Evolutionary conservation across 345 rosid species (phyloP), one percentile per base, ranked within the genome.

Genomic region (Odontarrhena argentea): DNA sequence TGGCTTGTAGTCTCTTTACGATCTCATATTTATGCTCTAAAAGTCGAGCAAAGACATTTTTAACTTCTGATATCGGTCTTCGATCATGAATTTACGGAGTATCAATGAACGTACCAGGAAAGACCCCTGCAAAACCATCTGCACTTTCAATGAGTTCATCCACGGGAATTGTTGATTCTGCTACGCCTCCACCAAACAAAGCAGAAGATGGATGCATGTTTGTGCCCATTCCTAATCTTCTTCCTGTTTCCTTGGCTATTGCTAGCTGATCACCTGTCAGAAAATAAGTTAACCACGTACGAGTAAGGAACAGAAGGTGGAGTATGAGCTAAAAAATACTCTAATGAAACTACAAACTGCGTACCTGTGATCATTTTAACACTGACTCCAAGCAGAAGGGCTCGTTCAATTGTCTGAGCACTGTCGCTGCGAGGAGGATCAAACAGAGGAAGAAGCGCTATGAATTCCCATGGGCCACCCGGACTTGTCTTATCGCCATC

Each of bases 161-260:
- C 41, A 66, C 32, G 5, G 79, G 74, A 59, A 77, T 62, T 61
- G 77, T 69, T 4, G 7, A 32, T 32, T 32, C 36, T 32, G 36
- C 36, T 32, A 4, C 36, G 36, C 7, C 36, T 32, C 36, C 36
- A 32, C 36, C 36, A 32, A 32, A 32, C 36, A 32, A 32, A 32
- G 36, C 36, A 5, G 92, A 81, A 40, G 89, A 79, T 1, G 95
- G 98, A 57, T 92, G 87, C 96, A 92, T 89, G 79, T 92, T 92
- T 45, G 92, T 80, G 2, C 98, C 89, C 89, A 83, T 85, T 65
- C 87, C 89, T 68, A 85, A 87, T 52, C 84, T 76, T 70, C 88
- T 77, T 55, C 88, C 89, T 8, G 87, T 84, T 73, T 84, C 87
- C 71, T 86, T 84, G 14, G 76, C 86, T 45, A 86, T 84, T 2